Percentiles rank a stretch among this genome's conserved stretches.
Conservation (phyloP, 345 rosid genomes). For the Brassica carinata region DNA sequence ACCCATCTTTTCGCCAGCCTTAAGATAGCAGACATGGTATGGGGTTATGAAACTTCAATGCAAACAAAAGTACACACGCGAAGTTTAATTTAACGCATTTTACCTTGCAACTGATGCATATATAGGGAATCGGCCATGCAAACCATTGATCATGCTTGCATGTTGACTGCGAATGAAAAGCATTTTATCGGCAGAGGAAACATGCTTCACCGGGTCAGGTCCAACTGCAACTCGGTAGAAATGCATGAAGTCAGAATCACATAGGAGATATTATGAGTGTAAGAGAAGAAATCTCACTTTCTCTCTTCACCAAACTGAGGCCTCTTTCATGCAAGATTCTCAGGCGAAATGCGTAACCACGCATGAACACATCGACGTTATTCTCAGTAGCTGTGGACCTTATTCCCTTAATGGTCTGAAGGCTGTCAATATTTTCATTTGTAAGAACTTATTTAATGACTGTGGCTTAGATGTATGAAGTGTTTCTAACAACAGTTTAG, state of each 20-base stretch:
- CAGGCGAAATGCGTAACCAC: constrained; percentile 86
- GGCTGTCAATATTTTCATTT: constrained; percentile 52
- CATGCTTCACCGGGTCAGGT: constrained; percentile 50
- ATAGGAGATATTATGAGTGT: constrained; percentile 19
- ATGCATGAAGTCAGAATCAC: constrained; percentile 26
- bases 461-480: background rate
- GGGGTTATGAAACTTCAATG: constrained; percentile 15
- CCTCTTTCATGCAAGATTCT: constrained; percentile 89
- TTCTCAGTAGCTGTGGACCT: constrained; percentile 72
- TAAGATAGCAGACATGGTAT: constrained; percentile 13
- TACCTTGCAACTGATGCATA: constrained; percentile 84
- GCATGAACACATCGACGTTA: constrained; percentile 65
- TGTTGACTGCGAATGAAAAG: constrained; percentile 81
- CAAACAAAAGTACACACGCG: constrained; percentile 13
- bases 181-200: constrained; percentile 63
- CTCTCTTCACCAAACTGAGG: constrained; percentile 71
- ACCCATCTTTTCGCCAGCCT: constrained; percentile 99
- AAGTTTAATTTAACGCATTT: constrained; percentile 11
- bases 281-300: constrained; percentile 56
- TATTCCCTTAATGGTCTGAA: constrained; percentile 67
- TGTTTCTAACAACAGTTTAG: constrained; percentile 24
- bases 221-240: constrained; percentile 51
- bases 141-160: constrained; percentile 93
- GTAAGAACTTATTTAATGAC: constrained; percentile 25
- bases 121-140: constrained; percentile 62